Evolutionary conservation across 768 basidiomycete species (phyloP), one percentile per base, ranked within the genome.

Genomic region (Scleroderma bovista): DNA sequence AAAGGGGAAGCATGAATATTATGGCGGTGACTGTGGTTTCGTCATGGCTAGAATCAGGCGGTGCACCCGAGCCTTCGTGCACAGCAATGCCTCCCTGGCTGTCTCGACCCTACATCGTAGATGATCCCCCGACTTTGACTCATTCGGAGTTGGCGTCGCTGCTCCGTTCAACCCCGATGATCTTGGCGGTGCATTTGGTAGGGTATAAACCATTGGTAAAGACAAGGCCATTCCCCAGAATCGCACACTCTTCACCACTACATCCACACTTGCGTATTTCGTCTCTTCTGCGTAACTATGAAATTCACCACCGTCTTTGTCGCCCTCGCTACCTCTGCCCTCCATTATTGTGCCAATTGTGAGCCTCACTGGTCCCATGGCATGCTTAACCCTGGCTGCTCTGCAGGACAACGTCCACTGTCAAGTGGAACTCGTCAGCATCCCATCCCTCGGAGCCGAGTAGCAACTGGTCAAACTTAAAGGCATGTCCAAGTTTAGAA

Each of bases 371-470:
- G 61, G n/a, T 78, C 71, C 48, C 70, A 76, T 48, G 81, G 84
- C 54, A 55, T 71, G 4, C 72, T 80, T 23, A 71, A 66, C n/a
- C 41, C 22, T 3, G 66, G 66, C 10, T 69, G 65, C 16, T 75
- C 78, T 20, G 86, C 86, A 3, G 88, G 88, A 22, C 74, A 71
- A 50, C 52, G 78, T 34, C 69, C 68, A 12, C 69, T 72, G 22
- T 45, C 51, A 3, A 40, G 88, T 93, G 22, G 93, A 97, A 67
- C 75, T 94, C 65, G 86, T 95, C 39, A 95, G 93, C 1, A 90
- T 96, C 0, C 93, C 93, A 3, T 88, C 88, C 2, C 75, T 97
- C 2, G 93, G 93, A 17, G 72, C 93, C 0, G 93, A 97, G 70
- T 97, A 93, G 93, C 78, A 78, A 22, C 81, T 82, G 45, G 71